Evolutionary conservation across 352 stramenopile species (phyloP).

Genomic region (Globisporangium paddicum): DNA sequence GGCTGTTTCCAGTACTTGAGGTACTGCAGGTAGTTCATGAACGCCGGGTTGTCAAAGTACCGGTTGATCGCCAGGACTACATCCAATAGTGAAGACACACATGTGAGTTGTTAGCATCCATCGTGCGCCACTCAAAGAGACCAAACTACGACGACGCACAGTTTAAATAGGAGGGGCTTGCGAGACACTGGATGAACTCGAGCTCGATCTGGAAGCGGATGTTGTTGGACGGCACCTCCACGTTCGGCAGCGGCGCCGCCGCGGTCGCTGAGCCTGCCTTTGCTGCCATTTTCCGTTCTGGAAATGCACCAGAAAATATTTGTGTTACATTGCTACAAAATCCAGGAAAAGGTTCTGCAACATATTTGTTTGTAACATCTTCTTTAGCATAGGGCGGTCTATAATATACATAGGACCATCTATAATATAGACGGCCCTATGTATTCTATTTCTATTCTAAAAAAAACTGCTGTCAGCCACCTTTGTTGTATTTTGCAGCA

Average conservation of each 20-base stretch:
- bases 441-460: too few species aligned
- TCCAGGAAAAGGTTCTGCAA: too few species aligned
- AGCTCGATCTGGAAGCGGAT: constrained; percentile 92
- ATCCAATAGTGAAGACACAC: not conserved
- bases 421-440: too few species aligned
- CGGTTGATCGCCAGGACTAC: constrained; percentile 88
- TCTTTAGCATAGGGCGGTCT: too few species aligned
- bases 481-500: too few species aligned
- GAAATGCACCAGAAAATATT: too few species aligned
- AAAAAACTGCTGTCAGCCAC: too few species aligned
- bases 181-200: constrained; percentile 91
- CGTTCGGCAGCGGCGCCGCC: constrained; percentile 10
- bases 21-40: constrained; percentile 90
- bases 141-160: constrained; percentile 30
- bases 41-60: constrained; percentile 89
- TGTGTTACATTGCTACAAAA: too few species aligned
- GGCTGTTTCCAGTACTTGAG: constrained; percentile 92
- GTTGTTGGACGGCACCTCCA: constrained; percentile 82
- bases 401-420: too few species aligned
- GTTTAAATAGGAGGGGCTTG: constrained; percentile 87
- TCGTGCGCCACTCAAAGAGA: not conserved
- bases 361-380: too few species aligned
- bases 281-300: not conserved
- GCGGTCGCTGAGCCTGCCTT: not conserved
- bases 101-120: not conserved